Evolutionary conservation across 116 monocot genomes (phyloP), one percentile per base, ranked within the genome.

Genomic region (Dioscorea cayenensis): DNA sequence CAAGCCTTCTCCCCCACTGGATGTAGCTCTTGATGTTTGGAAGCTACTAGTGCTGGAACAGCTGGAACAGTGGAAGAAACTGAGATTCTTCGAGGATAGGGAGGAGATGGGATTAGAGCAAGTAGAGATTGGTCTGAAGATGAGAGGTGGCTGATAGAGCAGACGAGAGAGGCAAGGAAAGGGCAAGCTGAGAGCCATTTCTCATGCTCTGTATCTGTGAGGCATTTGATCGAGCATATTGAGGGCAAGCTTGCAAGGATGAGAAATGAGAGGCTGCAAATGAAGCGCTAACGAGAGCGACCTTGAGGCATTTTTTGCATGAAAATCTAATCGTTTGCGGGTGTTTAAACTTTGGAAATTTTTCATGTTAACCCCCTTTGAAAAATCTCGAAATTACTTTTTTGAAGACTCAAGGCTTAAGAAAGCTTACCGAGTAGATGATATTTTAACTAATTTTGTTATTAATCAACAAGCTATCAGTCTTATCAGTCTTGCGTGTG

Each of bases 101-200:
- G 32, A 2, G 2, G 64, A 36, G 37, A 14, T 38, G 36, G 19
- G 3, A 60, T 3, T 60, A 6, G 63, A 63, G 18, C 66, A 55
- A 28, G 17, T 21, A 3, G 60, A 16, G 58, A 22, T 3, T 23
- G 32, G 49, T 13, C 29, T 69, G 68, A 66, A 51, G 60, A 3
- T 8, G 7, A 29, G 72, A 23, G 28, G 36, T n/a, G 36, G 21
- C 29, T 36, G 16, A 16, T 28, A 75, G 43, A 32, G 60, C 21
- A 38, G 66, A 43, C 59, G 49, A 22, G 49, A 64, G 37, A 60
- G 17, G 51, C 65, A 20, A 52, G 75, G 75, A 3, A 75, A 66
- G 64, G 77, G 66, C 27, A 77, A 32, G 77, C 63, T 74, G n/a
- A 77, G 73, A 37, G 84, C 72, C 80, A 80, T 80, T 28, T 62